Evolutionary conservation across 495 filamentous ascomycete genomes (phyloP).

Genomic region (Hyaloscypha hepaticicola): DNA sequence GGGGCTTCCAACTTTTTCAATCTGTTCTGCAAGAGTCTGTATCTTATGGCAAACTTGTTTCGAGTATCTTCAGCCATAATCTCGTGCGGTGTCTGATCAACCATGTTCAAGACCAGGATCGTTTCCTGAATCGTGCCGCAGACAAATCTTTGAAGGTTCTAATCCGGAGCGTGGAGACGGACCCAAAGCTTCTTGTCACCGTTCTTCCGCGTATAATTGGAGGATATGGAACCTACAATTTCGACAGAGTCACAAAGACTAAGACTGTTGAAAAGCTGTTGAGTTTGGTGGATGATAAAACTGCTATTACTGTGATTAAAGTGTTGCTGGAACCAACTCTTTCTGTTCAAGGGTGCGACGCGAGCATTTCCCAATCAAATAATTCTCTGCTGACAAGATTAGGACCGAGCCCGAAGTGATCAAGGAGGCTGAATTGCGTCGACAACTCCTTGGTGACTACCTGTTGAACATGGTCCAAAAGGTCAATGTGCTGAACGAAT

Average conservation of each 20-base stretch:
- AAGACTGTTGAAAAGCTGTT: constrained; percentile 83
- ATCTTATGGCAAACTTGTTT: constrained; percentile 39
- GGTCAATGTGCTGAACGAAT: constrained; percentile 24
- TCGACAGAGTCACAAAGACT: constrained; percentile 83
- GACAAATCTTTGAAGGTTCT: constrained; percentile 68
- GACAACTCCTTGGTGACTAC: constrained; percentile 53
- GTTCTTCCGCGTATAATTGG: constrained; percentile 66
- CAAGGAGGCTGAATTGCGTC: constrained; percentile 43
- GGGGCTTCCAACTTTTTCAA: constrained; percentile 83
- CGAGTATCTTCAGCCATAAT: constrained; percentile 72
- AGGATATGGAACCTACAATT: constrained; percentile 68
- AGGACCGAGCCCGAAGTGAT: constrained; percentile 18
- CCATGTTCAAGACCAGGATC: constrained; percentile 77
- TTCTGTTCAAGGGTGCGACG: constrained; percentile 34
- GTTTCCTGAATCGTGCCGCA: constrained; percentile 81
- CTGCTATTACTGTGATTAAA: constrained; percentile 47
- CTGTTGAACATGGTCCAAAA: constrained; percentile 44
- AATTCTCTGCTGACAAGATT: constrained; percentile 4
- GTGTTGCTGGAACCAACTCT: constrained; percentile 40
- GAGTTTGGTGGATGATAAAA: constrained; percentile 53
- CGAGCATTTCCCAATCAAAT: not conserved
- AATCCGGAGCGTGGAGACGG: constrained; percentile 59
- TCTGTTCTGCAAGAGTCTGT: constrained; percentile 59
- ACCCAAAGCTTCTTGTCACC: constrained; percentile 57
- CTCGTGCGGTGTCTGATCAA: constrained; percentile 82